Conservation (phyloP, 768 basidiomycete species). For the Terana coerulea region DNA sequence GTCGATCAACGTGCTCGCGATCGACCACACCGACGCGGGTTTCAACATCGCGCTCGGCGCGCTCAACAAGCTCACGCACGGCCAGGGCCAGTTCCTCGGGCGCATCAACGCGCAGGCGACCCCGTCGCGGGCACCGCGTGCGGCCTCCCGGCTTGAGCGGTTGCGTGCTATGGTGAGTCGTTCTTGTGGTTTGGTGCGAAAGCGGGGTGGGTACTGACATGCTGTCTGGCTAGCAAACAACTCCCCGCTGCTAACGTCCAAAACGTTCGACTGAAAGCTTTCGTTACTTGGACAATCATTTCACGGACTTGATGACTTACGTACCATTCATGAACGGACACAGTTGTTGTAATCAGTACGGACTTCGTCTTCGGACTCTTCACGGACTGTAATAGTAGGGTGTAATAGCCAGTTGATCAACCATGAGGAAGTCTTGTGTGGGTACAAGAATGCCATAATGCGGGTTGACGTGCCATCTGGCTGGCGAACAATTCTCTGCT, state of each 20-base stretch:
- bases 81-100: conserved; percentile 21
- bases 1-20: conserved; percentile 45
- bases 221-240: no score
- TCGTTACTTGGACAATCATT: not conserved
- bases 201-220: no score
- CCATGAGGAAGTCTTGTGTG: no score
- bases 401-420: not conserved
- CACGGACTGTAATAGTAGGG: not conserved
- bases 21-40: conserved; percentile 42
- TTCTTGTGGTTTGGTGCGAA: not conserved
- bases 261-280: no score
- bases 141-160: not conserved
- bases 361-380: no score
- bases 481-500: no score
- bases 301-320: not conserved
- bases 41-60: conserved; percentile 36
- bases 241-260: no score
- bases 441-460: no score
- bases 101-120: conserved; percentile 22
- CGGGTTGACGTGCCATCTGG: no score
- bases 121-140: conserved; percentile 26
- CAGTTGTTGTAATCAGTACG: not conserved
- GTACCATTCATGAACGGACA: not conserved
- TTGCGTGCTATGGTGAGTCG: not conserved
- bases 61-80: conserved; percentile 27